Percentiles rank a stretch among this genome's conserved stretches.
These are phyloP conservation scores for Dryas integrifolia DNA, from an alignment of 331 rosid genomes.

Conservation along the genomic window DNA sequence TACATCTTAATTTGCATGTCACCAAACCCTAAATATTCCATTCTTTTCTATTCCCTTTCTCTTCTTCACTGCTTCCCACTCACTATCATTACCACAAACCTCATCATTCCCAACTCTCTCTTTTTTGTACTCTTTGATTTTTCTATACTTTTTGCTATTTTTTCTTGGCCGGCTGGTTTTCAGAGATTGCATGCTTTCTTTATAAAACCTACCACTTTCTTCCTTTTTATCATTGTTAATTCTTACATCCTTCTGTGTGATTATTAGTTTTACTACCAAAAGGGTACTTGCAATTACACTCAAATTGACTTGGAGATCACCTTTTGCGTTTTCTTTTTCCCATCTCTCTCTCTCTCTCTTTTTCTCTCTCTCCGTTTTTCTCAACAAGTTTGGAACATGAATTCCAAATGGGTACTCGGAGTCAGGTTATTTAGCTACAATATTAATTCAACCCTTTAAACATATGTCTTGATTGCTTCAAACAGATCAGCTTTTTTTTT, in stretches of 20 bases:
- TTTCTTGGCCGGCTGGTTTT: constrained; percentile 31
- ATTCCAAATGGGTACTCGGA: background rate
- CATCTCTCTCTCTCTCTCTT: background rate
- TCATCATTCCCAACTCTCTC: constrained; percentile 45
- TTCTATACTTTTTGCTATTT: background rate
- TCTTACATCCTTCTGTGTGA: constrained; percentile 22
- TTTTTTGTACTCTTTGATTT: constrained; percentile 10
- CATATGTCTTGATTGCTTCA: background rate
- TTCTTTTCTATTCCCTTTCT: constrained; percentile 27
- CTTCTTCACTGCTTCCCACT: constrained; percentile 47
- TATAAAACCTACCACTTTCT: constrained; percentile 29
- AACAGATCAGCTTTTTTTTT: background rate
- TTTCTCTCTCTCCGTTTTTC: constrained; percentile 13
- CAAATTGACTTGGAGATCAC: constrained; percentile 39
- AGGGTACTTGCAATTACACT: constrained; percentile 39
- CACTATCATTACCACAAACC: constrained; percentile 48
- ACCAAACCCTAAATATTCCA: constrained; percentile 70
- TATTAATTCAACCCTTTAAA: background rate
- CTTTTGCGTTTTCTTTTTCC: constrained; percentile 19
- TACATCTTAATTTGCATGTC: constrained; percentile 52
- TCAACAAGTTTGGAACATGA: background rate
- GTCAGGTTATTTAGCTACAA: background rate
- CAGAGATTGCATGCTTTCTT: constrained; percentile 25
- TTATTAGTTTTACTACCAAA: constrained; percentile 41
- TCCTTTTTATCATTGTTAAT: constrained; percentile 24